Percentiles rank a stretch among this genome's conserved stretches.
phyloP scores from a whole-genome alignment of 177 flowering plant genomes.

The Tripterygium wilfordii region DNA sequence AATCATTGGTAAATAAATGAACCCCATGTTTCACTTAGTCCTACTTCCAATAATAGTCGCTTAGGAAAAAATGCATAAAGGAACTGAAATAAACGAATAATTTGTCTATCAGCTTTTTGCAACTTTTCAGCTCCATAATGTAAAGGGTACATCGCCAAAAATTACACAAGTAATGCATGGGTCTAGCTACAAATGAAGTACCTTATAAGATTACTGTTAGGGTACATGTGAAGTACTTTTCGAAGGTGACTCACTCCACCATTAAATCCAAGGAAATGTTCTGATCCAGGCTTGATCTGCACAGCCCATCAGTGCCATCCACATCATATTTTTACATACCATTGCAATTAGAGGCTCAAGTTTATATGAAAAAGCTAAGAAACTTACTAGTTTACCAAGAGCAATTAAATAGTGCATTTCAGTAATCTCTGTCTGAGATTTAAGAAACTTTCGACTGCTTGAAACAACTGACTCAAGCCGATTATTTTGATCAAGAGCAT shows the following conservation, averaged over 20 bases:
- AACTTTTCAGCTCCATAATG: too few species aligned
- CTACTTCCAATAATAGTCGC: too few species aligned
- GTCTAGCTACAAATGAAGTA: conserved; percentile 10
- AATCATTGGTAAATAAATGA: too few species aligned
- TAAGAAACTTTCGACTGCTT: conserved; percentile 33
- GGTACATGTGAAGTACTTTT: conserved; percentile 73
- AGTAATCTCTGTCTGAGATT: conserved; percentile 49
- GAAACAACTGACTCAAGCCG: conserved; percentile 53
- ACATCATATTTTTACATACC: too few species aligned
- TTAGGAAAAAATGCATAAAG: too few species aligned
- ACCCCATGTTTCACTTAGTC: too few species aligned
- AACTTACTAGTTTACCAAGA: conserved; percentile 63
- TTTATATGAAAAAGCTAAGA: conserved; percentile 2
- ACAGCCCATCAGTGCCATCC: conserved; percentile 3
- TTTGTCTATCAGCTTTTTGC: too few species aligned
- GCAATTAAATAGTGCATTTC: conserved; percentile 70
- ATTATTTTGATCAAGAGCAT: conserved; percentile 56
- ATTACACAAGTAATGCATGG: not conserved
- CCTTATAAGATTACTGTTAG: conserved; percentile 68
- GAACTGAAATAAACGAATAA: too few species aligned
- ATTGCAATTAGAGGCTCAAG: not conserved
- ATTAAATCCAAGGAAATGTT: conserved; percentile 35
- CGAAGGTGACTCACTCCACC: conserved; percentile 64
- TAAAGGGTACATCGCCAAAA: too few species aligned
- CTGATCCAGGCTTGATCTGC: conserved; percentile 58